phyloP scores from a whole-genome alignment of 2,329 filamentous ascomycete species.

The Ceratocystis variospora region DNA sequence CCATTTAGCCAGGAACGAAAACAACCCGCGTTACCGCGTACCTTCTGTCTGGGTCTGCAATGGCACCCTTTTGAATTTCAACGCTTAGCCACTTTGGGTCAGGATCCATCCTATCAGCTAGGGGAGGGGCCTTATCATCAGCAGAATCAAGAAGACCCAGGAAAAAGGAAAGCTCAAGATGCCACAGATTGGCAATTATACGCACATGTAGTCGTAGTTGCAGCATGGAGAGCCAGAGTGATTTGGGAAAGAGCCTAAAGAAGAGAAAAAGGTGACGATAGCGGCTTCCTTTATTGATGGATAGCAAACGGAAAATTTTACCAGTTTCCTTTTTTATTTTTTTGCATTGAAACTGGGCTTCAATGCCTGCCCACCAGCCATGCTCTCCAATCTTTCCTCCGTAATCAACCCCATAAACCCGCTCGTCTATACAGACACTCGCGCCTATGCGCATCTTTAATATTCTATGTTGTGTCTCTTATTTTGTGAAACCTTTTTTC shows the following conservation, averaged over 20 bases:
- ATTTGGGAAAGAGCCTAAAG: neutral
- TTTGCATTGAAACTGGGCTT: too few relatives aligned
- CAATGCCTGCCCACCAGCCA: too few relatives aligned
- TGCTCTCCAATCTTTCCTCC: too few relatives aligned
- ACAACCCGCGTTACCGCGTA: neutral
- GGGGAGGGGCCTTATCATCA: neutral
- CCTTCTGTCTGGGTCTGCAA: conserved; percentile 2
- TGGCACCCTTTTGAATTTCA: neutral
- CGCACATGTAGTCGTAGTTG: neutral
- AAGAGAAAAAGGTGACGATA: neutral
- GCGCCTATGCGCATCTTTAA: neutral
- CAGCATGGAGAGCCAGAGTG: neutral
- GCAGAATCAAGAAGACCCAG: neutral
- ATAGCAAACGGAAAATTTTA: neutral
- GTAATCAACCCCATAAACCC: neutral
- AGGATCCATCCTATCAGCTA: neutral
- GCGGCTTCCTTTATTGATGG: neutral
- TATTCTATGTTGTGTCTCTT: neutral
- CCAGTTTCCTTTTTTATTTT: neutral
- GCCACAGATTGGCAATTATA: neutral
- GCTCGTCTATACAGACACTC: neutral
- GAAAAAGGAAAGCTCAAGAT: neutral
- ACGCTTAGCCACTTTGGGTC: conserved; percentile 6
- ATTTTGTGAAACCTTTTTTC: neutral
- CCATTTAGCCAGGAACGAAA: neutral